These are phyloP conservation scores for Scedosporium apiospermum DNA, from an alignment of 2,329 filamentous ascomycete genomes.

Conservation along the genomic window DNA sequence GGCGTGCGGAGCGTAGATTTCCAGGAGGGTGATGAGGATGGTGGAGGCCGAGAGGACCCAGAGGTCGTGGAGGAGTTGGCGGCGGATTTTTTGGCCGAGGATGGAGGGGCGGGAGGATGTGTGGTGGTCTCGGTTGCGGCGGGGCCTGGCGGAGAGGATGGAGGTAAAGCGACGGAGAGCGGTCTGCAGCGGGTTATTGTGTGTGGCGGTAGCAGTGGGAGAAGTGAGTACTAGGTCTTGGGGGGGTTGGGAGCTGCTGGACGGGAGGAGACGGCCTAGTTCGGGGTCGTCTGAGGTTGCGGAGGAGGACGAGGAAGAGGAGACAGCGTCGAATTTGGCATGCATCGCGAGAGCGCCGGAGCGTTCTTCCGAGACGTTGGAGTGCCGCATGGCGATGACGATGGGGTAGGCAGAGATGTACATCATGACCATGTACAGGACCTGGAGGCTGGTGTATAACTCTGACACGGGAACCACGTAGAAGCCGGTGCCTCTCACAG, in stretches of 20 bases:
- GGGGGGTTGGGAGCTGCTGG: not conserved
- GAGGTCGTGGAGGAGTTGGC: slow-evolving; percentile 56
- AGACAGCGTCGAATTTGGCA: slow-evolving; percentile 11
- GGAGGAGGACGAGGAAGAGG: no score
- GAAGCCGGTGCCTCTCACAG: slow-evolving; percentile 56
- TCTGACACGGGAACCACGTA: slow-evolving; percentile 53
- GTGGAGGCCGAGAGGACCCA: slow-evolving; percentile 56
- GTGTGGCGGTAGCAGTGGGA: not conserved
- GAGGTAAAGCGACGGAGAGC: not conserved
- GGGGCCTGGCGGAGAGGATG: not conserved
- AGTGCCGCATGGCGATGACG: slow-evolving; percentile 55
- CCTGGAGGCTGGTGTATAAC: slow-evolving; percentile 46
- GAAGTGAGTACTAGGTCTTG: not conserved
- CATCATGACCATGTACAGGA: slow-evolving; percentile 56
- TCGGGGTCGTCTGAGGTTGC: slow-evolving; percentile 10
- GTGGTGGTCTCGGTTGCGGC: not conserved
- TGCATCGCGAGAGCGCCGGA: slow-evolving; percentile 20
- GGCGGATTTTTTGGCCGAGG: slow-evolving; percentile 48
- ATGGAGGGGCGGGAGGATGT: slow-evolving; percentile 23
- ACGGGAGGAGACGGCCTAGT: slow-evolving; percentile 2
- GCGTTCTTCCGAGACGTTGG: slow-evolving; percentile 63
- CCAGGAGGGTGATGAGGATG: slow-evolving; percentile 50
- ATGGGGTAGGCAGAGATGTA: slow-evolving; percentile 57
- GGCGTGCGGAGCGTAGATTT: slow-evolving; percentile 26
- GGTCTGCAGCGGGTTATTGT: not conserved